Conservation (phyloP, 805 yeast species). For the Teunomyces barrocoloradensis region DNA sequence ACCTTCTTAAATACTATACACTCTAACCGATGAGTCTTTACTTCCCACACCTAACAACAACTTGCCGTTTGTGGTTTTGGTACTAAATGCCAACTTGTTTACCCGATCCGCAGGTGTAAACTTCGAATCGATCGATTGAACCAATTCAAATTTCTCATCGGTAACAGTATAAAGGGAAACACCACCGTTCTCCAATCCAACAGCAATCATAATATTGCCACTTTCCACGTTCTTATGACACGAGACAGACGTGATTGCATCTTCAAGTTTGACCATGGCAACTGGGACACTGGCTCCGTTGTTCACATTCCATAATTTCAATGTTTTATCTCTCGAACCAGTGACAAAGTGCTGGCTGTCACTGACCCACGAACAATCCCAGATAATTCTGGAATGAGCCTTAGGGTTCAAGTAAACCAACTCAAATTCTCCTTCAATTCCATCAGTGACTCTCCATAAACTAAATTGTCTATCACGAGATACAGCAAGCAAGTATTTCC, state of each 20-base stretch:
- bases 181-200: constrained; percentile 71
- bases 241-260: constrained; percentile 69
- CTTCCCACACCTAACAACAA: constrained; percentile 59
- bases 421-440: constrained; percentile 25
- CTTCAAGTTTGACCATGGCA: constrained; percentile 42
- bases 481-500: constrained; percentile 64
- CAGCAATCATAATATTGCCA: constrained; percentile 44
- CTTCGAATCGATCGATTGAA: constrained; percentile 31
- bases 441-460: constrained; percentile 53
- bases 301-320: constrained; percentile 65
- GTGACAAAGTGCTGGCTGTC: constrained; percentile 58
- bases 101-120: constrained; percentile 63
- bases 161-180: constrained; percentile 45
- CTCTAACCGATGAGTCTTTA: constrained; percentile 60
- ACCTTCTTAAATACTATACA: constrained; percentile 22
- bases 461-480: constrained; percentile 88
- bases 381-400: constrained; percentile 88
- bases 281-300: constrained; percentile 30
- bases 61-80: constrained; percentile 15
- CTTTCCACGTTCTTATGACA: constrained; percentile 32
- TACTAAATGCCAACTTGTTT: constrained; percentile 59
- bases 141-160: constrained; percentile 18
- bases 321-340: constrained; percentile 79
- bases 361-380: constrained; percentile 94
- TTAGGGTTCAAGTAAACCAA: constrained; percentile 52